Evolutionary conservation across 495 filamentous ascomycete genomes (phyloP).

Genomic region (Talaromyces borbonicus): DNA sequence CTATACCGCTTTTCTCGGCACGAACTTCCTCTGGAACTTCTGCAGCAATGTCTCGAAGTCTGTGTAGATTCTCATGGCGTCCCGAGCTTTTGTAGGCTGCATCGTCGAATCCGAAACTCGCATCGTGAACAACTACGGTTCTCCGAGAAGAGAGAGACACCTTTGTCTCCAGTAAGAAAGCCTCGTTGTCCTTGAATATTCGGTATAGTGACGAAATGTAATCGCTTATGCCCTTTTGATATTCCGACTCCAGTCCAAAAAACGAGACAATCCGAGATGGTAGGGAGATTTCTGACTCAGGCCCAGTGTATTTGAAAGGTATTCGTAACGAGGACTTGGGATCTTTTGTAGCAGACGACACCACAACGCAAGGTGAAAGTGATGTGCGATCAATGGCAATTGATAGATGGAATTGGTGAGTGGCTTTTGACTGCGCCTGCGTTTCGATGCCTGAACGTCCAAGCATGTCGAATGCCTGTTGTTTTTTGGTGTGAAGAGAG

Average conservation of each 20-base stretch:
- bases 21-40: constrained; percentile 52
- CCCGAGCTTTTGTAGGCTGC: constrained; percentile 57
- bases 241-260: constrained; percentile 37
- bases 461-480: constrained; percentile 51
- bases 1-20: constrained; percentile 62
- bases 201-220: constrained; percentile 45
- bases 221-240: constrained; percentile 31
- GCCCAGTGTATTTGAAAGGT: constrained; percentile 48
- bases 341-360: constrained; percentile 40
- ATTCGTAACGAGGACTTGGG: constrained; percentile 39
- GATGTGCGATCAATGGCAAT: constrained; percentile 57
- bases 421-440: constrained; percentile 23
- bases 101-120: constrained; percentile 66
- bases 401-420: constrained; percentile 40
- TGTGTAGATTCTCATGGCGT: constrained; percentile 57
- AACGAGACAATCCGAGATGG: constrained; percentile 37
- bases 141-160: constrained; percentile 30
- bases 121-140: constrained; percentile 36
- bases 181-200: constrained; percentile 61
- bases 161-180: constrained; percentile 46
- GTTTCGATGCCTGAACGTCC: constrained; percentile 40
- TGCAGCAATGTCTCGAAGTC: constrained; percentile 37
- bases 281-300: constrained; percentile 15
- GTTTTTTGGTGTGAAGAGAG: constrained; percentile 47
- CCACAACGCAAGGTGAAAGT: constrained; percentile 56